These are phyloP conservation scores for Fraxinus platypoda DNA, from an alignment of 305 asterid genomes.

Conservation along the genomic window DNA sequence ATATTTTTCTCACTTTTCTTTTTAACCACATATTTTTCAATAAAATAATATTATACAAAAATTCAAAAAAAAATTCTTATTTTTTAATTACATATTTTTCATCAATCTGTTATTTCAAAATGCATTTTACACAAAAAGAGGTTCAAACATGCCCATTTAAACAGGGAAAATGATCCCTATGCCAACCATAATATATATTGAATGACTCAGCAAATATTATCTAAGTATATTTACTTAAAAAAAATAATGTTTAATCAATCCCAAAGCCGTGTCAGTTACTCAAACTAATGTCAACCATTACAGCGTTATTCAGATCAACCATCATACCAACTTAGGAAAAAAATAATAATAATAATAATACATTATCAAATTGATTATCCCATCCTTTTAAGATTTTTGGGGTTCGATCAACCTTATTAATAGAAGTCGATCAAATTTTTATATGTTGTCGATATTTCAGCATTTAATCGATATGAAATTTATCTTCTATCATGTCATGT, in stretches of 20 bases:
- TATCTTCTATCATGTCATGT: too few species aligned
- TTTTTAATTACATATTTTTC: too few species aligned
- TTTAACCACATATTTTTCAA: too few species aligned
- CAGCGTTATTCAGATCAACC: slow-evolving; percentile 14
- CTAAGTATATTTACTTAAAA: neutral
- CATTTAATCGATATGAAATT: neutral
- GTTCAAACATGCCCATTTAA: neutral
- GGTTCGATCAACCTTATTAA: too few species aligned
- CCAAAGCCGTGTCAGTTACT: slow-evolving; percentile 35
- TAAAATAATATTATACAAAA: too few species aligned
- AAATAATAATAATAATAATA: neutral
- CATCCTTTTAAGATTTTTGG: neutral
- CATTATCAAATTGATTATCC: neutral
- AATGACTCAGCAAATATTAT: neutral
- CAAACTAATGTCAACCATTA: slow-evolving; percentile 31
- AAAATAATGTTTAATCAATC: slow-evolving; percentile 20
- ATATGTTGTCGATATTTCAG: neutral
- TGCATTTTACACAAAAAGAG: too few species aligned
- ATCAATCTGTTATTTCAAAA: too few species aligned
- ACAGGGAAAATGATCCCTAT: neutral
- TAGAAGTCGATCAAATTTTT: neutral
- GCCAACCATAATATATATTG: neutral
- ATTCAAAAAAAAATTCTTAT: too few species aligned
- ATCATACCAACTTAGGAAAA: slow-evolving; percentile 12
- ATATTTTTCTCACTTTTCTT: too few species aligned